Conservation (phyloP, 2,329 filamentous ascomycete genomes). For the Claviceps sp. region DNA sequence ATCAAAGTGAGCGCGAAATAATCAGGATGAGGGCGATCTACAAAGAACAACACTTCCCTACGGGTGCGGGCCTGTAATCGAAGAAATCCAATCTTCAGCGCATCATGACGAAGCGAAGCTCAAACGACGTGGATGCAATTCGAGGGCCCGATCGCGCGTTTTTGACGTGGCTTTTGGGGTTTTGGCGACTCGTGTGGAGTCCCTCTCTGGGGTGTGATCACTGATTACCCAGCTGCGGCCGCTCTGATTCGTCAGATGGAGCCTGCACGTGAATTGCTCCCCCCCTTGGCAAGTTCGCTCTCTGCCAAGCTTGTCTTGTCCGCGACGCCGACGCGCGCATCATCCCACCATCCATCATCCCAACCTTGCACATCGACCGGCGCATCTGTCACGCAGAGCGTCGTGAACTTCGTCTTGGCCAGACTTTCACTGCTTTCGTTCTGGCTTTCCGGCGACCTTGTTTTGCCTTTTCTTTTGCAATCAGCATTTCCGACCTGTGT, state of each 20-base stretch:
- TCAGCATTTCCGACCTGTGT: neutral
- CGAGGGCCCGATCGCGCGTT: neutral
- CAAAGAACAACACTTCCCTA: neutral
- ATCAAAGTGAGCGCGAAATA: constrained; percentile 1
- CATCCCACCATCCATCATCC: constrained; percentile 2
- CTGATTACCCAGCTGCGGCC: neutral
- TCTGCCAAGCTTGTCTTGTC: neutral
- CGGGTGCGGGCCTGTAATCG: neutral
- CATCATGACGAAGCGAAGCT: neutral
- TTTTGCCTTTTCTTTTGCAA: neutral
- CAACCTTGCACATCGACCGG: constrained; percentile 2
- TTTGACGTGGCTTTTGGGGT: neutral
- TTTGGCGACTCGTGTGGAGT: constrained; percentile 3
- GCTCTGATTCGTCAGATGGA: constrained; percentile 3
- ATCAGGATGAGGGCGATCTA: neutral
- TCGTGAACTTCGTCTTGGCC: neutral
- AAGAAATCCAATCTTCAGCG: neutral
- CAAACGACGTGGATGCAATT: constrained; percentile 1
- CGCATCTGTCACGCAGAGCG: constrained; percentile 2
- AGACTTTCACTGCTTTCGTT: neutral
- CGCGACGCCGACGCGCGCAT: constrained; percentile 9
- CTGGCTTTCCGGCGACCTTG: neutral
- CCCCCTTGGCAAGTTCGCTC: neutral
- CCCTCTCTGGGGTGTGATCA: neutral
- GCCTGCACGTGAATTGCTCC: constrained; percentile 5